Evolutionary conservation across 1,139 yeast species (phyloP).

Genomic region (Waltiozyma sp.): DNA sequence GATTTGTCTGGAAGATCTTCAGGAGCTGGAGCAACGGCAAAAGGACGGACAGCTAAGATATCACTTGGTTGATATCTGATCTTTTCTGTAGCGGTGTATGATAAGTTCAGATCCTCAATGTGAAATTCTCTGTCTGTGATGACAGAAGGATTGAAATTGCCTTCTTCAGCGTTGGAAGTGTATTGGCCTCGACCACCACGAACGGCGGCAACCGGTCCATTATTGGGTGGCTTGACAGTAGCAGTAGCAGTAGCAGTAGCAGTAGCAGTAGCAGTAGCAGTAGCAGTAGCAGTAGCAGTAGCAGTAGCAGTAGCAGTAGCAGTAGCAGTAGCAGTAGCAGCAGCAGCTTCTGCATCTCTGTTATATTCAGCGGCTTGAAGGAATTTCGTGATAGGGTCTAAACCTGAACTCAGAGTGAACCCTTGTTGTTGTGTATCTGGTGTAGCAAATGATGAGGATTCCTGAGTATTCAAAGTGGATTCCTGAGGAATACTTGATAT

Average conservation of each 20-base stretch:
- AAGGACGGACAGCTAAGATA: slow-evolving; percentile 8
- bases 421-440: background rate
- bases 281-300: slow-evolving; percentile 1
- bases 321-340: slow-evolving; percentile 2
- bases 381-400: slow-evolving; percentile 1
- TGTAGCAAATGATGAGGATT: background rate
- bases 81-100: slow-evolving; percentile 4
- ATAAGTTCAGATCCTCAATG: slow-evolving; percentile 14
- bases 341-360: slow-evolving; percentile 5
- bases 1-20: slow-evolving; percentile 14
- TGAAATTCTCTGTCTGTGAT: slow-evolving; percentile 4
- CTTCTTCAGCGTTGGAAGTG: background rate
- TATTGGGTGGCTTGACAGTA: background rate
- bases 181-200: background rate
- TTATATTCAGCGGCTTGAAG: slow-evolving; percentile 3
- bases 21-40: slow-evolving; percentile 8
- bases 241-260: slow-evolving; percentile 3
- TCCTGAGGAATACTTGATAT: background rate
- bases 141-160: background rate
- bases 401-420: background rate
- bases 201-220: slow-evolving; percentile 1
- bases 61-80: slow-evolving; percentile 14
- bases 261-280: slow-evolving; percentile 1
- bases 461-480: background rate
- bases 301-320: too few species aligned